A percentile compares a stretch with the other conserved stretches of the same genome.
These are phyloP conservation scores for Tribonema minus DNA, from an alignment of 108 stramenopile genomes.

Conservation along the genomic window DNA sequence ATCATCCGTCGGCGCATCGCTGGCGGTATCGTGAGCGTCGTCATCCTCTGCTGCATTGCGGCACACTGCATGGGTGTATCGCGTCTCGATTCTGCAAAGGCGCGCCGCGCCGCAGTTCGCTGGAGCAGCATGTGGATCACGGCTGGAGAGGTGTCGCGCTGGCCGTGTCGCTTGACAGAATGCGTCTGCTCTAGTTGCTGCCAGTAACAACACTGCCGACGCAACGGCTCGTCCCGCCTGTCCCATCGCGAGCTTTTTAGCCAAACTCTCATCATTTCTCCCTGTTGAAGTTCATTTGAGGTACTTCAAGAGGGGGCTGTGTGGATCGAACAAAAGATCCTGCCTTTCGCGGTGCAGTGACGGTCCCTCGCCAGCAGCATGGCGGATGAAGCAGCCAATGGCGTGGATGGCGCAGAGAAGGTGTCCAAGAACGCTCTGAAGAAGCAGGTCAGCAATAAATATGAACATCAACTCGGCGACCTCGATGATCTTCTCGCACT, in stretches of 20 bases:
- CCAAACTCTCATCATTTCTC: not conserved
- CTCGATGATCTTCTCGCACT: no score
- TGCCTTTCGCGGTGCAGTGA: not conserved
- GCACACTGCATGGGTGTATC: no score
- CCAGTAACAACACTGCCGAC: no score
- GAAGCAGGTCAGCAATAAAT: conserved; percentile 13
- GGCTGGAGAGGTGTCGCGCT: no score
- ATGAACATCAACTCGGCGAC: no score
- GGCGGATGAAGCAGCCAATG: conserved; percentile 6
- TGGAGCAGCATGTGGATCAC: no score
- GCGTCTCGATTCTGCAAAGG: no score
- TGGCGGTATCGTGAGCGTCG: not conserved
- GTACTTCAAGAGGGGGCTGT: not conserved
- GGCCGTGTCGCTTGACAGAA: no score
- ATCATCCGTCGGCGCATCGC: not conserved
- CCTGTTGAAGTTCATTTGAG: not conserved
- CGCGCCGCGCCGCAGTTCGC: no score
- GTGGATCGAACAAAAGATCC: not conserved
- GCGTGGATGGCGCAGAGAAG: not conserved
- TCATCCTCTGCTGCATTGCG: no score
- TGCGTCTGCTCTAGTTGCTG: no score
- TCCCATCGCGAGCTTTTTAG: not conserved
- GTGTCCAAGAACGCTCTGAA: conserved; percentile 39
- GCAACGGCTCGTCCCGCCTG: not conserved
- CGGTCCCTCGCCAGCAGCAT: no score